phyloP scores from a whole-genome alignment of 352 stramenopile species.

The Pseudoperonospora humuli region DNA sequence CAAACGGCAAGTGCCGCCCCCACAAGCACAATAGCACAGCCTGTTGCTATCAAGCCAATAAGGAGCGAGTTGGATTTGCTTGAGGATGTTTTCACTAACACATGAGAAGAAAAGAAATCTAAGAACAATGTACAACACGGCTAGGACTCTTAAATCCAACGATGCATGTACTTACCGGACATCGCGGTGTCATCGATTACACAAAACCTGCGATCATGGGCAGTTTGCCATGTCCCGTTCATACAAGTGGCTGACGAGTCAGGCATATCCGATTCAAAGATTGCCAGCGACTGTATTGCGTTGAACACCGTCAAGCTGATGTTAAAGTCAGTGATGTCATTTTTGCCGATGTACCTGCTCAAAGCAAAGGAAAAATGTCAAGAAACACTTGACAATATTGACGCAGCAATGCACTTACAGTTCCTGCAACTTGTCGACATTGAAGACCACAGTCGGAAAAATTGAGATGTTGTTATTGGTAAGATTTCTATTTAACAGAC shows the following conservation, averaged over 20 bases:
- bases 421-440: constrained; percentile 24
- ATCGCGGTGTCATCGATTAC: constrained; percentile 9
- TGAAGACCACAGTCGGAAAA: constrained; percentile 28
- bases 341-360: constrained; percentile 18
- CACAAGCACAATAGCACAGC: constrained; percentile 15
- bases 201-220: constrained; percentile 22
- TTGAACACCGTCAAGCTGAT: constrained; percentile 22
- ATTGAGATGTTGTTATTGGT: constrained; percentile 27
- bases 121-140: not conserved
- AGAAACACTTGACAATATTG: not conserved
- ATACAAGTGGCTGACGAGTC: constrained; percentile 13
- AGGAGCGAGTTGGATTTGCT: constrained; percentile 9
- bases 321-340: constrained; percentile 30
- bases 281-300: constrained; percentile 13
- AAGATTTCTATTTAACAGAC: constrained; percentile 14
- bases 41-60: constrained; percentile 20
- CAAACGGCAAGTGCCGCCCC: constrained; percentile 8
- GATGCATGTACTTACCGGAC: constrained; percentile 11
- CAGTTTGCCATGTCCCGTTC: constrained; percentile 21
- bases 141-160: not conserved
- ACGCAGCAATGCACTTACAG: constrained; percentile 9
- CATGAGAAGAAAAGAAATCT: too few relatives aligned
- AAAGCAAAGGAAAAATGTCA: not conserved
- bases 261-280: constrained; percentile 20
- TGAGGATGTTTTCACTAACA: constrained; percentile 11